Base-by-base conservation (phyloP, 257 asterid genomes). In the Primulina eburnea region DNA sequence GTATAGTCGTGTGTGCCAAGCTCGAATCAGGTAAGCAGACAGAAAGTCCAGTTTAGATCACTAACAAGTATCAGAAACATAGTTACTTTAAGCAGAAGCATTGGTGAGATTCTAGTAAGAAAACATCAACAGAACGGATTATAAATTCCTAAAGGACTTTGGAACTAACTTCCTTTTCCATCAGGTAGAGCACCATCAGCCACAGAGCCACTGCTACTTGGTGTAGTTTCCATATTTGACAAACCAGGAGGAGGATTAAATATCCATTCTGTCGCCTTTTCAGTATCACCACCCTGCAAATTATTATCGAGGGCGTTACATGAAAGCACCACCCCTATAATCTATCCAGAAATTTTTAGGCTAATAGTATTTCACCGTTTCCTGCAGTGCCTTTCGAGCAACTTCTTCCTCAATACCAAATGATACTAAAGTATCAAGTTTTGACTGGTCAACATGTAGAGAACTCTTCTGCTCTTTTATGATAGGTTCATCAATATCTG, bases 201-300 rank as follows among this genome's bases (percentile, higher is more conserved):
- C 21, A 50, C 78, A 67, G 80, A 68, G 69, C 77, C 79, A 61
- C 83, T 86, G 61, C 80, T 81, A 73, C 95, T 83, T 38, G 90
- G 84, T 52, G 88, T 69, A 38, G 78, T 69, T 64, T 86, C 89
- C 92, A 82, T 84, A 68, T 70, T 82, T 35, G 95, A 63, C 52
- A 79, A 62, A 47, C 71, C 81, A 71, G 84, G 55, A 65, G 89
- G 88, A 37, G 95, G 90, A 81, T 86, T 90, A 73, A 85, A 89
- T 77, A 94, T 89, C 97, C 97, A 91, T 55, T 94, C 97, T 62
- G 97, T 86, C 29, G 99, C 99, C 78, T 79, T 91, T 82, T 89
- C 97, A 69, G 91, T 84, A 72, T 94, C 93, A 79, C 90, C 96
- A 11, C 80, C 97, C 99, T 94, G 85, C 64, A 76, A 58, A 72